phyloP scores from a whole-genome alignment of 2,329 filamentous ascomycete genomes.

The Fusarium lateritium region DNA sequence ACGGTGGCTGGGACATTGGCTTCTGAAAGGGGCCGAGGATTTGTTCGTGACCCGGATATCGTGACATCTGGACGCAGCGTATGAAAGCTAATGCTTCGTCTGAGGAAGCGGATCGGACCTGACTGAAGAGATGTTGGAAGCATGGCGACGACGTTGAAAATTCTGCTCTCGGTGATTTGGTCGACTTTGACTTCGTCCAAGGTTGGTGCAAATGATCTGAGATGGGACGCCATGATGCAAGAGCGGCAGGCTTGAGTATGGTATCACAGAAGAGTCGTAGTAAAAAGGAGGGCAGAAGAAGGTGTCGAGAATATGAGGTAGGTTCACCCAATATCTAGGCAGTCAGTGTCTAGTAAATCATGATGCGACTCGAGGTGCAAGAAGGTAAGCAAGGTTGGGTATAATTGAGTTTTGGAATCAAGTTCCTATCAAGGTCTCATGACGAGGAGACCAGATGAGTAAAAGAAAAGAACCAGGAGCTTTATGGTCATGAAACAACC shows the following conservation, averaged over 20 bases:
- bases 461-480: not conserved
- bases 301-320: not conserved
- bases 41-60: constrained; percentile 27
- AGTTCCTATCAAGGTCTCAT: not conserved
- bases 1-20: constrained; percentile 29
- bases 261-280: not conserved
- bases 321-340: constrained; percentile 5
- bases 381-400: not conserved
- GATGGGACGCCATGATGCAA: constrained; percentile 35
- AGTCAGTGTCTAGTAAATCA: constrained; percentile 21
- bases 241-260: not conserved
- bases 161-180: constrained; percentile 52
- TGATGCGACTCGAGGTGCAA: not conserved
- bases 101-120: constrained; percentile 65
- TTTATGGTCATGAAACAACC: constrained; percentile 19
- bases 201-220: constrained; percentile 38
- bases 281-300: not conserved
- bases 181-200: constrained; percentile 52
- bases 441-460: constrained; percentile 13
- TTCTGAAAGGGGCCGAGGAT: constrained; percentile 43
- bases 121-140: constrained; percentile 68
- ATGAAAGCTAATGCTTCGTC: constrained; percentile 56
- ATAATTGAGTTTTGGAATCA: not conserved
- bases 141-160: constrained; percentile 67
- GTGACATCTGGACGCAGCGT: constrained; percentile 39